Evolutionary conservation across 805 yeast genomes (phyloP), one percentile per base, ranked within the genome.

Genomic region (Myxozyma geophila): DNA sequence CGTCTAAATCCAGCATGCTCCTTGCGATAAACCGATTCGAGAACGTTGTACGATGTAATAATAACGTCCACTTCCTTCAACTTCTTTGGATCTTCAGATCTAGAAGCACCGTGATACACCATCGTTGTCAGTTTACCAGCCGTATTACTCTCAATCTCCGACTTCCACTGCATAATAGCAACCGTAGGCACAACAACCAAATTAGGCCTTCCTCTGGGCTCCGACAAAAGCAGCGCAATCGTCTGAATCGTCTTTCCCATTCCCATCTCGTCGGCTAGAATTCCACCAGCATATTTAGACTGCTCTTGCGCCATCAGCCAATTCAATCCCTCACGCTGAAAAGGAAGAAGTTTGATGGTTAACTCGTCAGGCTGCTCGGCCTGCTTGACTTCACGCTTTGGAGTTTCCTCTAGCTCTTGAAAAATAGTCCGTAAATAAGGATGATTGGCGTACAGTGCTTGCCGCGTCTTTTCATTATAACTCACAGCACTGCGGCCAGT

Each of bases 181-280:
- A 95, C 99, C 0, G 99, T 93, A 0, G 99, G 99, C 0, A 98
- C 98, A 19, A 95, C 89, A 5, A 95, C 98, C 65, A 95, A 78
- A 68, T 87, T 90, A 9, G 98, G 98, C 10, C 84, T 78, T 68
- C 85, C 87, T 23, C 72, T 72, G 10, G 72, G 72, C 40, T 70
- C 72, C 53, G 81, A 75, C 85, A 92, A 85, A 72, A 95, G 84
- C 51, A 95, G 77, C 0, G 96, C 95, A 66, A 95, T 93, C 44
- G 97, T 93, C 77, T 95, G 99, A 55, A 95, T 92, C 0, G 99
- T 95, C 72, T 95, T 95, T 67, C 99, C 99, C 98, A 95, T 93
- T 43, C 99, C 99, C 99, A 95, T 95, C 76, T 95, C 99, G 79
- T 95, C 99, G 5, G 99, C 98, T 53, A 95, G 79, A 9, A 95